Evolutionary conservation across 2,329 filamentous ascomycete species (phyloP).

Genomic region (Colletotrichum sp.): DNA sequence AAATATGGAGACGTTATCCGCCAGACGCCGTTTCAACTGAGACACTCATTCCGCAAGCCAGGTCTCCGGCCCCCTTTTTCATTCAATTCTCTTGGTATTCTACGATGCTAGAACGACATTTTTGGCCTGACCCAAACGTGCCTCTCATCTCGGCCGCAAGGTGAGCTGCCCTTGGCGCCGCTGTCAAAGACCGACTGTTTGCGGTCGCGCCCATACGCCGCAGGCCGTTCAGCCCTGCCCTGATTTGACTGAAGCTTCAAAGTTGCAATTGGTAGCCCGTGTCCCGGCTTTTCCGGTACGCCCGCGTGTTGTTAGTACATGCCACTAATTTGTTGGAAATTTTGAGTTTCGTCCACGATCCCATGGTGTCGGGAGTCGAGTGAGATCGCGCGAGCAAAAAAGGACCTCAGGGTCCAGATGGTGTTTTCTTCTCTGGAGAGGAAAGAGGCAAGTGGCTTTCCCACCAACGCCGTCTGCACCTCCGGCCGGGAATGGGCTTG

Average conservation of each 20-base stretch:
- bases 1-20: conserved; percentile 1
- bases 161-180: neutral
- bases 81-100: neutral
- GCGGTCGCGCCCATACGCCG: neutral
- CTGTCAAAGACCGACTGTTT: neutral
- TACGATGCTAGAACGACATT: conserved; percentile 5
- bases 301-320: neutral
- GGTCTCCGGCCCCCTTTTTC: neutral
- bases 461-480: neutral
- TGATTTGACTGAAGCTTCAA: neutral
- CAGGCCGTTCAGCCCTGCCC: neutral
- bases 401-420: neutral
- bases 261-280: neutral
- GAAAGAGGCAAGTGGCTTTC: conserved; percentile 9
- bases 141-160: conserved; percentile 18
- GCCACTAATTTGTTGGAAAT: neutral
- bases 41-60: conserved; percentile 11
- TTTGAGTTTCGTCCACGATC: neutral
- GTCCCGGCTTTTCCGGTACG: neutral
- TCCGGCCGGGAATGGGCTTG: neutral
- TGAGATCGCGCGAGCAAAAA: neutral
- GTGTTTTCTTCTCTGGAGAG: neutral
- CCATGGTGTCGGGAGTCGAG: neutral
- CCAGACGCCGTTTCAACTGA: conserved; percentile 13
- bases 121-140: neutral